Evolutionary conservation across 352 stramenopile species (phyloP).

Genomic region (Paralagenidium karlingii): DNA sequence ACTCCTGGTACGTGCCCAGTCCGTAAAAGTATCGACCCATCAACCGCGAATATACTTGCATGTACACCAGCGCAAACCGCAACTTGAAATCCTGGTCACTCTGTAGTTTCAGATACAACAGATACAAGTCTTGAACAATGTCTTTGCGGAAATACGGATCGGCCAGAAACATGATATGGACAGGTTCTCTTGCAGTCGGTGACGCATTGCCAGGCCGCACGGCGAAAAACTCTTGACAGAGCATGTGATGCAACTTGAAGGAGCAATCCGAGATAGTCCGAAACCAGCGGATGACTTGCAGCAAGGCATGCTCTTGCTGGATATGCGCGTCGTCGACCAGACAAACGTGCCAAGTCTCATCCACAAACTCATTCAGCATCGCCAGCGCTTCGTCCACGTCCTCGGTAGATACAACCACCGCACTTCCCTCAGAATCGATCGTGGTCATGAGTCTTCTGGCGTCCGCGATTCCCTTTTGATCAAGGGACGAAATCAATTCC

Average conservation of each 20-base stretch:
- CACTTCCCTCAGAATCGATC: conserved; percentile 64
- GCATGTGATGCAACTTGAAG: conserved; percentile 47
- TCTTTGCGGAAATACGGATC: conserved; percentile 93
- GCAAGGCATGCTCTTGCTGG: conserved; percentile 49
- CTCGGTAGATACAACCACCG: conserved; percentile 46
- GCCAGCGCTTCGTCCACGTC: conserved; percentile 37
- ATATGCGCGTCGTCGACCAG: conserved; percentile 61
- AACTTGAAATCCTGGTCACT: conserved; percentile 92
- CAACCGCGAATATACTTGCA: conserved; percentile 74
- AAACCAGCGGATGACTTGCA: conserved; percentile 63
- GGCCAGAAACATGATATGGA: conserved; percentile 86
- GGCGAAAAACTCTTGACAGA: conserved; percentile 40
- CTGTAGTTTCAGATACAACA: conserved; percentile 92
- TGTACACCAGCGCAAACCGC: conserved; percentile 83
- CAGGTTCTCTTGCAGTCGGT: too few species aligned
- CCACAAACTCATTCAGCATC: conserved; percentile 69
- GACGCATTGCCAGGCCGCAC: conserved; percentile 10
- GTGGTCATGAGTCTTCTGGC: conserved; percentile 46
- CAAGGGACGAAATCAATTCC: conserved; percentile 89
- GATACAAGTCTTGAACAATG: conserved; percentile 82
- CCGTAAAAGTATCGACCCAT: conserved; percentile 84
- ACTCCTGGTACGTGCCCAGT: conserved; percentile 80
- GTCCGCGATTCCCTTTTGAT: conserved; percentile 44
- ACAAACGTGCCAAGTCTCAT: conserved; percentile 74
- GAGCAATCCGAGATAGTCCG: too few species aligned